phyloP scores from a whole-genome alignment of 306 rosid genomes.

The Canavalia ensiformis region DNA sequence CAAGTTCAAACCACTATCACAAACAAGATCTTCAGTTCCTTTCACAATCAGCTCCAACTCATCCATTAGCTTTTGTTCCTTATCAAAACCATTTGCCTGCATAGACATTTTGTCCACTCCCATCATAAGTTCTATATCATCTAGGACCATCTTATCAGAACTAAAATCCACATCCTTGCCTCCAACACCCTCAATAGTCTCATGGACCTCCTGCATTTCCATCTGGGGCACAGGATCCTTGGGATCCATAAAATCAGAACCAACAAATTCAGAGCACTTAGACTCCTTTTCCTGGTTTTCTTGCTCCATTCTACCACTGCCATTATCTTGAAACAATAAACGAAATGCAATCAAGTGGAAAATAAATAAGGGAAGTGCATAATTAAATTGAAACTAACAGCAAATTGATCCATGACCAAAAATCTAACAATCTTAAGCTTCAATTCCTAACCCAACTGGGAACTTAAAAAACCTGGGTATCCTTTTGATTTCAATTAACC shows the following conservation, averaged over 20 bases:
- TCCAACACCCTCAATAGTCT: slow-evolving; percentile 44
- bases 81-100: slow-evolving; percentile 37
- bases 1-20: slow-evolving; percentile 40
- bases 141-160: slow-evolving; percentile 27
- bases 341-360: slow-evolving; percentile 16
- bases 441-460: too few relatives aligned
- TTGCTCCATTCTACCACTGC: slow-evolving; percentile 44
- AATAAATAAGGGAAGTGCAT: slow-evolving; percentile 20
- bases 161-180: slow-evolving; percentile 26
- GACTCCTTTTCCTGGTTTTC: slow-evolving; percentile 45
- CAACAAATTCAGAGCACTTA: slow-evolving; percentile 27
- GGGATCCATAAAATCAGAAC: slow-evolving; percentile 36
- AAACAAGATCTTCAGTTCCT: slow-evolving; percentile 54
- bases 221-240: slow-evolving; percentile 11
- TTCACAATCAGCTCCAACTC: slow-evolving; percentile 54
- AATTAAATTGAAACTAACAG: slow-evolving; percentile 27
- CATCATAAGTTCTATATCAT: slow-evolving; percentile 46
- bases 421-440: neutral
- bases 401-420: slow-evolving; percentile 5
- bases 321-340: slow-evolving; percentile 50
- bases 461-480: too few relatives aligned
- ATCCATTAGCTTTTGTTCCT: slow-evolving; percentile 45
- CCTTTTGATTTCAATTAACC: too few relatives aligned
- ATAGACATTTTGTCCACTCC: slow-evolving; percentile 44
- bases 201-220: slow-evolving; percentile 39